Base-by-base conservation (phyloP, 257 asterid species). In the Plectranthus barbatus region DNA sequence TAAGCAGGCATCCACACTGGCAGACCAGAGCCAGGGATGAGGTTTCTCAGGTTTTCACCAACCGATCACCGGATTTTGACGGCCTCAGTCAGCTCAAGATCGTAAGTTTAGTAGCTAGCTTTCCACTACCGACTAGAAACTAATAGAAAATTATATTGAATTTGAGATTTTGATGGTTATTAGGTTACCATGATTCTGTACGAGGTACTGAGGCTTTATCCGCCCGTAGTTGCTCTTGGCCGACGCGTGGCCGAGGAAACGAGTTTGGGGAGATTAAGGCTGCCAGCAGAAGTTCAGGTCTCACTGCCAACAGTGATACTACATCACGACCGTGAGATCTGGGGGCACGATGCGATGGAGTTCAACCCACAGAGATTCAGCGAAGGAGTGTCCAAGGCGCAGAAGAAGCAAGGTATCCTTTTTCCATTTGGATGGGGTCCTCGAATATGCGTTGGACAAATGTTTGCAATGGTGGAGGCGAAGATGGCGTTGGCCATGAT, bases 21-120 rank as follows among this genome's bases (percentile, higher is more conserved):
- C 88, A 82, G 45, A 20, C n/a, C 0, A 73, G 66, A 39, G 88
- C 83, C 10, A 53, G 85, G 31, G 83, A 74, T 36, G 83, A 82
- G 60, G 81, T 79, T 48, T 13, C 67, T 7, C 61, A 67, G 10
- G 71, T 66, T 31, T 74, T 82, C 15, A 77, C 75, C 0, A 33
- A 40, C 4, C 20, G 58, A 13, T 46, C 57, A 2, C 81, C 83
- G 2, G 53, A 72, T 20, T 66, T 6, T 44, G 80, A 80, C 15
- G 80, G 77, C 1, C 19, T 79, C 5, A 80, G 65, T 72, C 78
- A 54, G 2, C 77, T 82, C n/a, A 82, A 79, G 67, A 60, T 67
- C 5, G 88, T 82, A 50, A 82, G 85, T 14, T 31, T 26, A n/a
- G n/a, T n/a, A n/a, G n/a, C n/a, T n/a, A n/a, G n/a, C n/a, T n/a